phyloP scores from a whole-genome alignment of 1,284 basidiomycete species.

The Ustanciosporium gigantosporum region DNA sequence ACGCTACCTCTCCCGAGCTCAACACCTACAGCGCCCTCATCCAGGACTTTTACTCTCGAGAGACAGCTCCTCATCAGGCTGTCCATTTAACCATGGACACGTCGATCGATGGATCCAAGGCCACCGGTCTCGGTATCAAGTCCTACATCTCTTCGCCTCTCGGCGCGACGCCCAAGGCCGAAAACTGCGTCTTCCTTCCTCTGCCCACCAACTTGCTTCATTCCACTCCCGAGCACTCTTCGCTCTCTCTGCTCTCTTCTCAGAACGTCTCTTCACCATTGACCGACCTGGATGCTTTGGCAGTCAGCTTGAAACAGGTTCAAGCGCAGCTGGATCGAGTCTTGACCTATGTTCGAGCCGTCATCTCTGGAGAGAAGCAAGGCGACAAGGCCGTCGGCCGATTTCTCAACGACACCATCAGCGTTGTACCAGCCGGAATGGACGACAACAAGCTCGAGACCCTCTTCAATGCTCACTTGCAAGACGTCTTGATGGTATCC shows the following conservation, averaged over 20 bases:
- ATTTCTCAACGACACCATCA: constrained; percentile 82
- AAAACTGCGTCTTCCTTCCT: constrained; percentile 59
- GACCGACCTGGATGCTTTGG: constrained; percentile 65
- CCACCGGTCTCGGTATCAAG: constrained; percentile 68
- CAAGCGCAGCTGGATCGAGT: constrained; percentile 82
- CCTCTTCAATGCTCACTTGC: constrained; percentile 59
- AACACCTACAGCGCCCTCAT: constrained; percentile 97
- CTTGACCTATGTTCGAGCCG: constrained; percentile 80
- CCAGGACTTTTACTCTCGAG: constrained; percentile 95
- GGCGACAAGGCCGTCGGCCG: constrained; percentile 87
- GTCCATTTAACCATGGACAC: constrained; percentile 93
- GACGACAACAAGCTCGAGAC: constrained; percentile 51
- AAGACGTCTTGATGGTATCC: constrained; percentile 91
- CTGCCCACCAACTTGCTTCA: constrained; percentile 45
- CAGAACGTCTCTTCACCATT: constrained; percentile 62
- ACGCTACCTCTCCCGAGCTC: constrained; percentile 69
- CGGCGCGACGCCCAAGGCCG: constrained; percentile 51
- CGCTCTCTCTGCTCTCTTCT: constrained; percentile 71
- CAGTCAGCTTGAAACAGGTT: constrained; percentile 73
- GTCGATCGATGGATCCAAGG: constrained; percentile 64
- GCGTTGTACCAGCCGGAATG: constrained; percentile 52
- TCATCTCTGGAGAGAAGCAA: constrained; percentile 75
- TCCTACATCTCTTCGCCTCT: constrained; percentile 79
- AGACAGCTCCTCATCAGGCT: constrained; percentile 84
- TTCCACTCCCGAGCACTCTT: constrained; percentile 61